Evolutionary conservation across 75 land plant species (phyloP), one percentile per base, ranked within the genome.

Genomic region (Picea glauca): DNA sequence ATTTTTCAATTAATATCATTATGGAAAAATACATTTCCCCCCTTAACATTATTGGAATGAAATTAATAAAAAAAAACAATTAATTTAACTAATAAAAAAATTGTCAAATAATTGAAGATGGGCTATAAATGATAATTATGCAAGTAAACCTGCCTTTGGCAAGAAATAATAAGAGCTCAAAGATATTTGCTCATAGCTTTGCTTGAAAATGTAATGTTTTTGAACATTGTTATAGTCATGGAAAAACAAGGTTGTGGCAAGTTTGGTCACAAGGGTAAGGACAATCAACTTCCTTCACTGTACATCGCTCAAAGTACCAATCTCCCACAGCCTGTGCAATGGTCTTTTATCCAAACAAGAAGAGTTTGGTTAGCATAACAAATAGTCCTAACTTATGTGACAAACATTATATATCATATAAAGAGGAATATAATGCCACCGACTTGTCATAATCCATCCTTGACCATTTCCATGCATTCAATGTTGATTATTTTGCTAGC

Each of bases 211-310:
- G 23, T 38, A 68, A 38, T 20, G 50, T 7, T 68, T 17, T 43
- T 26, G 15, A 64, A 13, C 35, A 32, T 43, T 70, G 20, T 70
- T 17, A 20, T 46, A 46, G 6, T 12, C 32, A 38, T 20, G 8
- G 13, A 68, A 18, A 18, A 18, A 17, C 9, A 38, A 5, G 8
- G 23, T 70, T 70, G 20, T 46, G 91, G 81, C 96, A 93, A 12
- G 88, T 93, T 58, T 78, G 78, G 84, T 93, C 90, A 77, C 93
- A 93, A 46, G 95, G 93, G 64, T 91, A 93, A 7, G 90, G 82
- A 64, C 93, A 93, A 70, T 93, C 93, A 26, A 86, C 83, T 17
- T 56, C 77, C 79, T 83, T 82, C 0, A 83, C 74, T 8, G 21
- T 60, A 38, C 65, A 1, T 4, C 94, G 80, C 30, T 90, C 96